Base-by-base conservation (phyloP, 2,329 filamentous ascomycete genomes). In the Dichotomopilus funicola region DNA sequence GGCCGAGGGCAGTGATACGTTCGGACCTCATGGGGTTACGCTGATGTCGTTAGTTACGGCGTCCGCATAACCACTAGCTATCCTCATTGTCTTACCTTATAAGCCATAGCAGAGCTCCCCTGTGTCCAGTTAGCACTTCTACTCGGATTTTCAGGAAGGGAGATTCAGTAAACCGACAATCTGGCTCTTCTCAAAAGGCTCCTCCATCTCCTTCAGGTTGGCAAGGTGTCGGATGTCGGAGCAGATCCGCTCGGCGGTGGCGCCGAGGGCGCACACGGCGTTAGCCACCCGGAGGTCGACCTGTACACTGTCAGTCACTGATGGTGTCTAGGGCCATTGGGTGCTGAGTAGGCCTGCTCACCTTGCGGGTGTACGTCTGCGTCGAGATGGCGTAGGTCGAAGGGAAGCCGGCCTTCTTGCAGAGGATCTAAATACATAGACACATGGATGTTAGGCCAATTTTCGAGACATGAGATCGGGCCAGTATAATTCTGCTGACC, bases 251-350 rank as follows among this genome's bases (percentile, higher is more conserved):
- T 89, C 81, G 49, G 83, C 88, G 0, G 89, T 89, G n/a, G 89
- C 80, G 31, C 88, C 91, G 51, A 96, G 83, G 1, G 84, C 88
- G 36, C 81, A 78, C 37, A 96, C 75, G n/a, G 88, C 89, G 67
- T 94, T 91, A 64, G 85, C 80, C n/a, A 96, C 77, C 55, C 86
- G 78, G 42, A 88, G 77, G 68, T 96, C 91, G 53, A 96, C 85
- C 73, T 59, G 34, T 5, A 5, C 1, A 9, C 2, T 13, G 43
- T 56, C 12, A 56, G 50, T 10, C 8, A 9, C 38, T 38, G 3
- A 94, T 94, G 60, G 89, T 82, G 37, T 38, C 8, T 38, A 4
- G 8, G 1, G 19, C 7, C 5, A 9, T 5, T 5, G 4, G 6
- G 4, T 1, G 27, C 10, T 11, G 34, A 13, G 13, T 34, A 37